phyloP scores from a whole-genome alignment of 768 basidiomycete genomes.

The Rhizopogon roseolus region DNA sequence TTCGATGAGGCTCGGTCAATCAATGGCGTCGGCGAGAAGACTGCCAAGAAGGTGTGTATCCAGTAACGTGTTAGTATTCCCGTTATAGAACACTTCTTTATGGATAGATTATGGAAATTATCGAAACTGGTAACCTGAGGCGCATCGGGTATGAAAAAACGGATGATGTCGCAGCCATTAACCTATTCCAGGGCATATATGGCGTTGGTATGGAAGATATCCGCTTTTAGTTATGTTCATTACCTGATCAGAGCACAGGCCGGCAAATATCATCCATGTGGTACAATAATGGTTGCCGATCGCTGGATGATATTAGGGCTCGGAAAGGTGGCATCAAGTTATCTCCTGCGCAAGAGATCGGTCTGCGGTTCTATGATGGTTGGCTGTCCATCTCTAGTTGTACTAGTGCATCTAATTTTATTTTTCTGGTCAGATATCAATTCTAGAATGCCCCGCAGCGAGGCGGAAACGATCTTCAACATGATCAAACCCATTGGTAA shows the following conservation, averaged over 20 bases:
- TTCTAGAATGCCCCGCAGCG: conserved; percentile 76
- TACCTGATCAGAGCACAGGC: conserved; percentile 37
- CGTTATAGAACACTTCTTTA: background rate
- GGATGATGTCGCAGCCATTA: conserved; percentile 51
- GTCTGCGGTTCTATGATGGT: conserved; percentile 70
- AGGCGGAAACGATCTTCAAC: conserved; percentile 71
- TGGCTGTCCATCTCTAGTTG: conserved; percentile 8
- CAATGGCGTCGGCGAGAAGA: conserved; percentile 66
- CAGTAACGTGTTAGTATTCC: background rate
- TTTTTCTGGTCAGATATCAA: conserved; percentile 59
- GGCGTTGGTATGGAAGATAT: conserved; percentile 62
- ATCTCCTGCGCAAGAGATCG: conserved; percentile 57
- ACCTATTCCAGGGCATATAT: conserved; percentile 75
- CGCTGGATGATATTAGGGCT: conserved; percentile 65
- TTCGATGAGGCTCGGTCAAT: conserved; percentile 57
- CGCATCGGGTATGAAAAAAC: conserved; percentile 67
- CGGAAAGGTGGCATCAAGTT: conserved; percentile 61
- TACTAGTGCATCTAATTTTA: background rate
- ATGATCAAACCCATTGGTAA: conserved; percentile 68
- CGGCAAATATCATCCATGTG: conserved; percentile 63
- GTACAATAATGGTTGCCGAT: conserved; percentile 73
- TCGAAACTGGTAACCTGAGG: conserved; percentile 65
- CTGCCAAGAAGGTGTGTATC: conserved; percentile 60
- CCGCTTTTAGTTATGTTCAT: background rate
- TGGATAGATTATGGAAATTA: conserved; percentile 72